These are phyloP conservation scores for Berkeleyomyces basicola DNA, from an alignment of 2,329 filamentous ascomycete genomes.

Conservation along the genomic window DNA sequence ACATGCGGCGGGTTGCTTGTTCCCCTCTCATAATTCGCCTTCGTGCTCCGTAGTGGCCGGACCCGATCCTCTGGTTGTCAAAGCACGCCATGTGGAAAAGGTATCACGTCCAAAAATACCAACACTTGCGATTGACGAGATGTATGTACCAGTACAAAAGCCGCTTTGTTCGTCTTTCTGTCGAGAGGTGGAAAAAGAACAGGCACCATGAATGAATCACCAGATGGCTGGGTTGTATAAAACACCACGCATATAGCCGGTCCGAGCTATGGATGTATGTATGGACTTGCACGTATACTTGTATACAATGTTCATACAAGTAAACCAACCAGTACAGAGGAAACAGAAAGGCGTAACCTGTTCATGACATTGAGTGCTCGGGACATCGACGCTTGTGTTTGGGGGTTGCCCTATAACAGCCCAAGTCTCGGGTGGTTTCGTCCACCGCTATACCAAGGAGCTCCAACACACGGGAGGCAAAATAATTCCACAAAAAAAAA, in stretches of 20 bases:
- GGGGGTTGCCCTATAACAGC: too few species aligned
- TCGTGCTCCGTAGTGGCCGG: too few species aligned
- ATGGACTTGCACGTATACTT: too few species aligned
- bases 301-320: too few species aligned
- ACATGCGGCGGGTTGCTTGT: too few species aligned
- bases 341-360: background rate
- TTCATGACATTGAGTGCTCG: background rate
- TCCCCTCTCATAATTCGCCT: too few species aligned
- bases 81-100: too few species aligned
- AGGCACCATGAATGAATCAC: background rate
- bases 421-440: background rate
- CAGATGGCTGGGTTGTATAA: background rate
- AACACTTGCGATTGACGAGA: too few species aligned
- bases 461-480: background rate
- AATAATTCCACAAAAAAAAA: background rate
- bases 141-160: background rate
- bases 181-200: background rate
- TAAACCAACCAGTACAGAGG: background rate
- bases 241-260: background rate
- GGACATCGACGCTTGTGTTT: too few species aligned
- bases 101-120: too few species aligned
- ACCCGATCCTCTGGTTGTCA: too few species aligned
- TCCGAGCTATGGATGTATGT: background rate
- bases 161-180: background rate
- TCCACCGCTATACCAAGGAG: background rate